A percentile compares a stretch with the other conserved stretches of the same genome.
These are phyloP conservation scores for Didymellaceae sp. DNA, from an alignment of 2,329 filamentous ascomycete genomes.

Conservation along the genomic window DNA sequence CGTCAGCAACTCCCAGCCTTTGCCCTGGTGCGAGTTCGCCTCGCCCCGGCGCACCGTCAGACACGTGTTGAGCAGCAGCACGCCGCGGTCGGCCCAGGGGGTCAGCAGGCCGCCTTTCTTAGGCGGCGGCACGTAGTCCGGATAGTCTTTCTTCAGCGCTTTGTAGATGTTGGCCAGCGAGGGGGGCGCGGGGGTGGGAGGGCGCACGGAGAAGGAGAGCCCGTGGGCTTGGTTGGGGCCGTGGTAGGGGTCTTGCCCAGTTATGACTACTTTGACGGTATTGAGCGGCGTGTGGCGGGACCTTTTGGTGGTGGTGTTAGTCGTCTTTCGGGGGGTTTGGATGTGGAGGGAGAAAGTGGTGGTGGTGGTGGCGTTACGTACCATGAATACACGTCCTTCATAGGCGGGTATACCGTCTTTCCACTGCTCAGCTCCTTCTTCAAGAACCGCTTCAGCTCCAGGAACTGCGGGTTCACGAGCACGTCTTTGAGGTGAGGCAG, in stretches of 20 bases:
- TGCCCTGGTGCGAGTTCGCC: conserved; percentile 82
- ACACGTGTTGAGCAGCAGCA: conserved; percentile 92
- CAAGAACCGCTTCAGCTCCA: conserved; percentile 87
- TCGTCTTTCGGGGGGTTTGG: no score
- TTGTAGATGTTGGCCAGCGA: conserved; percentile 95
- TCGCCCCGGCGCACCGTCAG: conserved; percentile 90
- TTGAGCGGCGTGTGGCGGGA: conserved; percentile 89
- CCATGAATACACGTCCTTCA: conserved; percentile 94
- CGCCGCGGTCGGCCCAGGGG: conserved; percentile 91
- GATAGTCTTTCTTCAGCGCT: conserved; percentile 86
- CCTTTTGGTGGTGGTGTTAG: conserved; percentile 61
- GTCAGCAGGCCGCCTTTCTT: conserved; percentile 83
- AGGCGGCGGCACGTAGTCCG: conserved; percentile 74
- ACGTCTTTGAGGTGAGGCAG: conserved; percentile 88
- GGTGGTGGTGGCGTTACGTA: conserved; percentile 52
- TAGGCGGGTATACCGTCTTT: conserved; percentile 84
- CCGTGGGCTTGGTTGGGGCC: conserved; percentile 95
- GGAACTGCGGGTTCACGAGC: conserved; percentile 76
- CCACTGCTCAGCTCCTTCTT: conserved; percentile 75
- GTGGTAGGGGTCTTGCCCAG: conserved; percentile 98
- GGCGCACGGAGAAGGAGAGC: conserved; percentile 91
- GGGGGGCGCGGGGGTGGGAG: conserved; percentile 85
- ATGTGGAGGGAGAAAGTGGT: not conserved
- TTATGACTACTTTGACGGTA: conserved; percentile 87
- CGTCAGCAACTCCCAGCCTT: conserved; percentile 93